These are phyloP conservation scores for Hygrophorus russula DNA, from an alignment of 768 basidiomycete genomes.

Conservation along the genomic window DNA sequence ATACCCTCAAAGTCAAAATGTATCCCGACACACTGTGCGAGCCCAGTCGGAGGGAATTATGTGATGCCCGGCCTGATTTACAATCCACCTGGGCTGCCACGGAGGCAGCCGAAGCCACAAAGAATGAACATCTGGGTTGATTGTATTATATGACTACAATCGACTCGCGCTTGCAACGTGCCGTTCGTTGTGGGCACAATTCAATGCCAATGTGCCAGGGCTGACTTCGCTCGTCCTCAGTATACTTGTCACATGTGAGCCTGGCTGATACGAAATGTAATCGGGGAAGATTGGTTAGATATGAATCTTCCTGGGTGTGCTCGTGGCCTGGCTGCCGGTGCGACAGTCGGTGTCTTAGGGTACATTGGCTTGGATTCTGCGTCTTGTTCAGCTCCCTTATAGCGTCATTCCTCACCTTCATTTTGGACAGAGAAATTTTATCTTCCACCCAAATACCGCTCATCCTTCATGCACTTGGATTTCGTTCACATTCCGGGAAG, in stretches of 20 bases:
- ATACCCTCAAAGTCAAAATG: slow-evolving; percentile 60
- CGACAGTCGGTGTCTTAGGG: slow-evolving; percentile 21
- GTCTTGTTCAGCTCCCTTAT: slow-evolving; percentile 38
- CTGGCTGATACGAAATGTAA: slow-evolving; percentile 26
- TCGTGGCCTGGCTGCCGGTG: slow-evolving; percentile 26
- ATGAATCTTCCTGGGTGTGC: slow-evolving; percentile 19
- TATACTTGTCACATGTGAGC: slow-evolving; percentile 35
- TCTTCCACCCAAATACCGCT: slow-evolving; percentile 31
- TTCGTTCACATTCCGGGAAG: slow-evolving; percentile 98
- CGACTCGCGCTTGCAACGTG: slow-evolving; percentile 57
- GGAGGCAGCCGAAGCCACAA: slow-evolving; percentile 10
- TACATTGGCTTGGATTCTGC: slow-evolving; percentile 21
- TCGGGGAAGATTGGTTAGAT: slow-evolving; percentile 34
- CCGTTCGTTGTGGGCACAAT: slow-evolving; percentile 89
- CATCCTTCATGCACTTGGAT: slow-evolving; percentile 60
- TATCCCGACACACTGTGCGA: slow-evolving; percentile 74
- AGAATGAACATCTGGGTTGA: slow-evolving; percentile 25
- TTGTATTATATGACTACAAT: slow-evolving; percentile 40
- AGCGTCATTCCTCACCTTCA: slow-evolving; percentile 32
- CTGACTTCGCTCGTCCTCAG: slow-evolving; percentile 48
- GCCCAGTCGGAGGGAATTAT: slow-evolving; percentile 66
- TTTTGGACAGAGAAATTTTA: slow-evolving; percentile 26
- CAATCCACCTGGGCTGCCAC: slow-evolving; percentile 32
- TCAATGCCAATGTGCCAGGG: slow-evolving; percentile 80
- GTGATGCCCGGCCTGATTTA: slow-evolving; percentile 47